These are phyloP conservation scores for Colletotrichum kahawae DNA, from an alignment of 2,329 filamentous ascomycete species.

Conservation along the genomic window DNA sequence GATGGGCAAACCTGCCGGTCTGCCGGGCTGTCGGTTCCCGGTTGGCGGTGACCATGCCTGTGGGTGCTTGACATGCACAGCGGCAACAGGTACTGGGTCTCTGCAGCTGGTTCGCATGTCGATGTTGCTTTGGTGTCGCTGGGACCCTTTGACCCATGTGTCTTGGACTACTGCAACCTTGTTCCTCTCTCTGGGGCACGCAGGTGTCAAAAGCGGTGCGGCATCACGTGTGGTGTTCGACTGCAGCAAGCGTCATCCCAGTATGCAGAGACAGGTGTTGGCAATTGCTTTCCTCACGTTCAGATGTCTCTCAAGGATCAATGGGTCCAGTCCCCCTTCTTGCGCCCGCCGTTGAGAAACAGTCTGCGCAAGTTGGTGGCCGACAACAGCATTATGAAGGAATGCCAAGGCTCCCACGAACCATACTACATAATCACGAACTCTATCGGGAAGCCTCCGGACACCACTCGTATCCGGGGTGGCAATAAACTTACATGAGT, in stretches of 20 bases:
- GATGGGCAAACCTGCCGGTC: background rate
- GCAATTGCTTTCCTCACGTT: background rate
- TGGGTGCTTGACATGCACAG: background rate
- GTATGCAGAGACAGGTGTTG: background rate
- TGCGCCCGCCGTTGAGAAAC: background rate
- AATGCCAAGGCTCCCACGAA: background rate
- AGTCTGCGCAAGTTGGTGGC: background rate
- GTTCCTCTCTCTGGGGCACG: background rate
- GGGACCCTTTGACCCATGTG: background rate
- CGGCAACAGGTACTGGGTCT: background rate
- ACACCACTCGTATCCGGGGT: background rate
- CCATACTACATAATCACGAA: background rate
- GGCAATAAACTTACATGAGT: background rate
- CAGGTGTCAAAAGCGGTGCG: background rate
- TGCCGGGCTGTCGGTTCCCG: background rate
- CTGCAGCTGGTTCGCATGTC: background rate
- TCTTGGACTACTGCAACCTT: background rate
- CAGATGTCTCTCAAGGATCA: background rate
- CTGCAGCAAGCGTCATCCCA: background rate
- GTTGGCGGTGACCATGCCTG: background rate
- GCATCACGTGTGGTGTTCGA: background rate
- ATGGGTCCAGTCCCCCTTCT: background rate
- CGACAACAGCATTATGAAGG: background rate
- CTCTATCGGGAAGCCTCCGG: background rate
- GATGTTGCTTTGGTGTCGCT: background rate